phyloP scores from a whole-genome alignment of 495 filamentous ascomycete genomes.

The Trichocladium uniseriatum region DNA sequence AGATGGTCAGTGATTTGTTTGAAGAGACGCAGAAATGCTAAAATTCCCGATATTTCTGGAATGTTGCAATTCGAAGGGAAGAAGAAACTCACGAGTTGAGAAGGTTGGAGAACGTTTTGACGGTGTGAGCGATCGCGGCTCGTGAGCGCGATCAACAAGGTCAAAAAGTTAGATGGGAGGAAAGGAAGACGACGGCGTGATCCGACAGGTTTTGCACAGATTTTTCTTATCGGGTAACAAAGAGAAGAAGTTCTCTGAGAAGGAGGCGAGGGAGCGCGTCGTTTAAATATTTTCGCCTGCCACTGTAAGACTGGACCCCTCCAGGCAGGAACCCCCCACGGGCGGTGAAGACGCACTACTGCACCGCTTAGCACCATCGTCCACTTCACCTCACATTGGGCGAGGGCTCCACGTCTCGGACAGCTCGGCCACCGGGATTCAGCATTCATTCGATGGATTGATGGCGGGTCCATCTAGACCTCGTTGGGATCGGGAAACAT shows the following conservation, averaged over 20 bases:
- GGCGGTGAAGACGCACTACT: slow-evolving; percentile 2
- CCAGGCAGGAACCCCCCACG: too few species aligned
- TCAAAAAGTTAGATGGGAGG: slow-evolving; percentile 12
- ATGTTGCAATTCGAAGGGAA: neutral
- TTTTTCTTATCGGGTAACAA: neutral
- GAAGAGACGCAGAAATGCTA: neutral
- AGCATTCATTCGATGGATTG: neutral
- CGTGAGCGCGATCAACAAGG: slow-evolving; percentile 39
- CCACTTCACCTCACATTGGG: neutral
- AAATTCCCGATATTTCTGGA: neutral
- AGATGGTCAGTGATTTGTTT: slow-evolving; percentile 5
- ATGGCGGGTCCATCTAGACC: slow-evolving; percentile 1
- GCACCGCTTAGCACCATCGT: neutral
- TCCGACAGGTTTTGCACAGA: neutral
- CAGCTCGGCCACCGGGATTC: slow-evolving; percentile 9
- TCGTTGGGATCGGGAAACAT: neutral
- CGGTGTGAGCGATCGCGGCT: slow-evolving; percentile 50
- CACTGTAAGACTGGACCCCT: too few species aligned
- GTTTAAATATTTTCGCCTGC: neutral
- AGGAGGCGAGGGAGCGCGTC: neutral
- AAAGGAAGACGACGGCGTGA: neutral
- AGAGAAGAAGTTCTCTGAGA: neutral
- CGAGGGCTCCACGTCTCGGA: slow-evolving; percentile 15
- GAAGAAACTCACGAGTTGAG: slow-evolving; percentile 63
- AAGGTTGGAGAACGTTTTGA: slow-evolving; percentile 86